Evolutionary conservation across 2,329 filamentous ascomycete genomes (phyloP).

Genomic region (Phialophora expanda): DNA sequence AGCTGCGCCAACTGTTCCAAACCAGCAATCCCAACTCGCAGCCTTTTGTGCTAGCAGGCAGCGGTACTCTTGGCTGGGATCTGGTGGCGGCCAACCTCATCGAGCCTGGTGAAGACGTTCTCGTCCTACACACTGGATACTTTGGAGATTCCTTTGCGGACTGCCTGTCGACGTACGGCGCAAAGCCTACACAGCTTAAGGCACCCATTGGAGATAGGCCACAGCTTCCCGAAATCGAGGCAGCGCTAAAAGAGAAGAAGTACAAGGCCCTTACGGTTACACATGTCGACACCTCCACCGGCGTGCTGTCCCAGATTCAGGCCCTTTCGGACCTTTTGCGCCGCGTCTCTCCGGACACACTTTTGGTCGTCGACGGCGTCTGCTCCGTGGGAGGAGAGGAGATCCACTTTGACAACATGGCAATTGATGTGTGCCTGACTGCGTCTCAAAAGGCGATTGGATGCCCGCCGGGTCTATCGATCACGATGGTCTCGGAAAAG

Average conservation of each 20-base stretch:
- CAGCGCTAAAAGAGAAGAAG: conserved; percentile 83
- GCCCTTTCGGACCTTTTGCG: conserved; percentile 80
- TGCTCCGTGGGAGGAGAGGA: conserved; percentile 97
- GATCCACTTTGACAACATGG: conserved; percentile 94
- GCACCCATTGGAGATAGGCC: conserved; percentile 87
- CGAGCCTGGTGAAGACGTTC: conserved; percentile 85
- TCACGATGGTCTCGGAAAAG: conserved; percentile 88
- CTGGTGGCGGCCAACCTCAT: conserved; percentile 91
- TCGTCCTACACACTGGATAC: conserved; percentile 95
- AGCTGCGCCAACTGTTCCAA: conserved; percentile 93
- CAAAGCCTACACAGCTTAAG: conserved; percentile 85
- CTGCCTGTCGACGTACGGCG: conserved; percentile 89
- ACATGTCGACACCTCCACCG: conserved; percentile 96
- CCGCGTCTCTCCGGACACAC: conserved; percentile 84
- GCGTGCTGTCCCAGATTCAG: conserved; percentile 90
- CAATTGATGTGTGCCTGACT: conserved; percentile 88
- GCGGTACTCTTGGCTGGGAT: conserved; percentile 96
- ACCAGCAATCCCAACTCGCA: conserved; percentile 80
- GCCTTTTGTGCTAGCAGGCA: conserved; percentile 91
- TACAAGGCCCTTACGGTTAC: conserved; percentile 96
- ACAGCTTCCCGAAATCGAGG: conserved; percentile 84
- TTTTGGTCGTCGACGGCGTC: conserved; percentile 92
- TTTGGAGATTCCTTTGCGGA: conserved; percentile 95
- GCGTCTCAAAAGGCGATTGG: conserved; percentile 97
- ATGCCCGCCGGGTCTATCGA: conserved; percentile 89